A percentile compares a stretch with the other conserved stretches of the same genome.
Conservation (phyloP, 208 protist species). For the Leishmania arabica region DNA sequence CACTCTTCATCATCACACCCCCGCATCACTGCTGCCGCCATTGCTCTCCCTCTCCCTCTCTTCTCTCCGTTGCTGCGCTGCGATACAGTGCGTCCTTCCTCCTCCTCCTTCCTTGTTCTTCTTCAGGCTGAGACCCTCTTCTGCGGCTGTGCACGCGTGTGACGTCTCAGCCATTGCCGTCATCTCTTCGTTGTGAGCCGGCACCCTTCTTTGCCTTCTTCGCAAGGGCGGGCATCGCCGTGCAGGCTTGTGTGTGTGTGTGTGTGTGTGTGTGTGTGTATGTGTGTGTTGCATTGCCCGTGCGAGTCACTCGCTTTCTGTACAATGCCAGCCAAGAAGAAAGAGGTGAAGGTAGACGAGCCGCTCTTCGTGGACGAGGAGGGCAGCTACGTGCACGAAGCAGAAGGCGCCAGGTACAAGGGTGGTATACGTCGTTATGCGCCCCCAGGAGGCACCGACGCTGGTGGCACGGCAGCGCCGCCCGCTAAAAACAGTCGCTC, state of each 20-base stretch:
- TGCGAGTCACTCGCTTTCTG: background rate
- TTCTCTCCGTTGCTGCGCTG: background rate
- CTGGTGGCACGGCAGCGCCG: background rate
- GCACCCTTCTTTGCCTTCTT: background rate
- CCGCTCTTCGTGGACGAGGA: conserved; percentile 73
- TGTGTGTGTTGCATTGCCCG: background rate
- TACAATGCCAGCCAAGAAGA: conserved; percentile 78
- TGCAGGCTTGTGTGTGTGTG: background rate
- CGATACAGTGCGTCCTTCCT: background rate
- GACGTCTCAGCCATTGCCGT: background rate
- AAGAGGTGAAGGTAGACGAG: conserved; percentile 76
- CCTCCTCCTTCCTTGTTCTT: background rate
- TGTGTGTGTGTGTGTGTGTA: background rate
- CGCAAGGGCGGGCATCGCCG: background rate
- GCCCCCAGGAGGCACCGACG: background rate
- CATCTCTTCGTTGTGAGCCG: background rate
- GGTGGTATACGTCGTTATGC: conserved; percentile 66
- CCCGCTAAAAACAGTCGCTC: background rate
- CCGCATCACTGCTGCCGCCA: background rate
- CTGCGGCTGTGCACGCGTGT: background rate
- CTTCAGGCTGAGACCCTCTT: background rate
- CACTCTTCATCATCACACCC: background rate
- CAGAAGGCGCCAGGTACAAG: conserved; percentile 55
- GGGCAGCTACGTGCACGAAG: conserved; percentile 73
- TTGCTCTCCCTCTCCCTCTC: background rate